These are phyloP conservation scores for Talaromyces proteolyticus DNA, from an alignment of 495 filamentous ascomycete species.

Conservation along the genomic window DNA sequence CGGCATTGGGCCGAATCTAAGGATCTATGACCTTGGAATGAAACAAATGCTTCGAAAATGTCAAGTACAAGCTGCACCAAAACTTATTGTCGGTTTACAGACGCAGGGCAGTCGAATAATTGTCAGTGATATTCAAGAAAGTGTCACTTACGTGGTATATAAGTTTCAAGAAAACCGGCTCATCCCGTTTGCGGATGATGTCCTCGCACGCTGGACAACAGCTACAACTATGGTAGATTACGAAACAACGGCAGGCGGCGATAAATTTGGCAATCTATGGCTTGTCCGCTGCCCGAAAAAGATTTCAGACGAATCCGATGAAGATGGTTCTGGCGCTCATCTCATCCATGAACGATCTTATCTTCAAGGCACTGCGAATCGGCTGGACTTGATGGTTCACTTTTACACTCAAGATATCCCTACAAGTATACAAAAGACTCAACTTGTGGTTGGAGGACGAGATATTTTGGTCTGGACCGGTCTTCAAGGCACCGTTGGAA, in stretches of 20 bases:
- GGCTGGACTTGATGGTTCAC: slow-evolving; percentile 77
- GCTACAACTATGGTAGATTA: slow-evolving; percentile 93
- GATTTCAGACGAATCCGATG: slow-evolving; percentile 81
- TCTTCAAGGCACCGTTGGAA: slow-evolving; percentile 87
- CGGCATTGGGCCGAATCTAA: slow-evolving; percentile 75
- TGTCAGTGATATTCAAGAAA: slow-evolving; percentile 86
- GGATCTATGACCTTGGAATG: slow-evolving; percentile 87
- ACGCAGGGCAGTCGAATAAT: slow-evolving; percentile 90
- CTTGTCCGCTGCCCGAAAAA: slow-evolving; percentile 83
- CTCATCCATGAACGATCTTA: slow-evolving; percentile 84
- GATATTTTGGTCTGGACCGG: slow-evolving; percentile 92
- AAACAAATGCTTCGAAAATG: slow-evolving; percentile 87
- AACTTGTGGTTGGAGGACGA: slow-evolving; percentile 84
- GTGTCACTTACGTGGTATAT: slow-evolving; percentile 86
- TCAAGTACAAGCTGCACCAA: slow-evolving; percentile 71
- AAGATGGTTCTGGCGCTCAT: slow-evolving; percentile 85
- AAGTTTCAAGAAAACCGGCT: slow-evolving; percentile 86
- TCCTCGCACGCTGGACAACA: slow-evolving; percentile 81
- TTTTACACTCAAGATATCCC: slow-evolving; percentile 91
- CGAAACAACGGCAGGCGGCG: slow-evolving; percentile 89
- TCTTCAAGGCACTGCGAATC: slow-evolving; percentile 80
- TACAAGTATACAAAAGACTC: slow-evolving; percentile 81
- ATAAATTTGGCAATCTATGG: slow-evolving; percentile 98
- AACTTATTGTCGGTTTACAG: slow-evolving; percentile 78
- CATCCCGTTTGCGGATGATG: slow-evolving; percentile 90